Percentiles rank a stretch among this genome's conserved stretches.
Evolutionary conservation across 768 basidiomycete genomes (phyloP).

Genomic region (Grammothele lineata): DNA sequence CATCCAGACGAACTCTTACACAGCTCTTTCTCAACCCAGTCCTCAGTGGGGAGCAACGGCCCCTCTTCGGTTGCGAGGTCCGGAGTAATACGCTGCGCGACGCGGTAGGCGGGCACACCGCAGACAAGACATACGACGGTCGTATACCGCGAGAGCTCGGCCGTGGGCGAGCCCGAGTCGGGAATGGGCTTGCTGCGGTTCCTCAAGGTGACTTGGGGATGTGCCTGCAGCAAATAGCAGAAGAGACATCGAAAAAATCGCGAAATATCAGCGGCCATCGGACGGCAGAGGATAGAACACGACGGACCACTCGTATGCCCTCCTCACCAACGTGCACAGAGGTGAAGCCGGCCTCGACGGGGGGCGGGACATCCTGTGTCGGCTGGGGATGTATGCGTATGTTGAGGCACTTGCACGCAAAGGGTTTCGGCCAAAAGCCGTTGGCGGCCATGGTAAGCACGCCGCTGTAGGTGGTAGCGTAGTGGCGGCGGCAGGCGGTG

Average conservation of each 20-base stretch:
- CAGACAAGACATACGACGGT: constrained; percentile 70
- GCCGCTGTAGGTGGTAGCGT: not conserved
- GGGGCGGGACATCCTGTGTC: constrained; percentile 12
- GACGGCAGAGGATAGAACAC: not conserved
- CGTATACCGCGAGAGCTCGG: constrained; percentile 44
- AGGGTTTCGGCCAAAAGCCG: constrained; percentile 25
- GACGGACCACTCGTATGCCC: constrained; percentile 61
- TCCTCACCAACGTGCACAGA: constrained; percentile 62
- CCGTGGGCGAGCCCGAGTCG: constrained; percentile 13
- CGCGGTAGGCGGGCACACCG: constrained; percentile 61
- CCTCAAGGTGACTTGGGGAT: constrained; percentile 69
- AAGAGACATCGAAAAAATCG: constrained; percentile 10
- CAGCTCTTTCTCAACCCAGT: constrained; percentile 73
- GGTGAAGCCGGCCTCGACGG: constrained; percentile 38
- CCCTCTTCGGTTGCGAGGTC: constrained; percentile 61
- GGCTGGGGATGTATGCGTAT: constrained; percentile 47
- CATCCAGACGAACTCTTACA: constrained; percentile 66
- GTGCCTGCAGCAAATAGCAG: constrained; percentile 30
- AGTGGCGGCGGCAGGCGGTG: not conserved
- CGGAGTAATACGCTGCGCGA: constrained; percentile 52
- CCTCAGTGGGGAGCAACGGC: constrained; percentile 63
- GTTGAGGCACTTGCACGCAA: constrained; percentile 72
- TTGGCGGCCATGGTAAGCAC: constrained; percentile 20
- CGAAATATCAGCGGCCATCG: constrained; percentile 3
- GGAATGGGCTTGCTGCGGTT: constrained; percentile 35